Evolutionary conservation across 176 grass and related monocot genomes (phyloP).

Genomic region (Microstegium vimineum): DNA sequence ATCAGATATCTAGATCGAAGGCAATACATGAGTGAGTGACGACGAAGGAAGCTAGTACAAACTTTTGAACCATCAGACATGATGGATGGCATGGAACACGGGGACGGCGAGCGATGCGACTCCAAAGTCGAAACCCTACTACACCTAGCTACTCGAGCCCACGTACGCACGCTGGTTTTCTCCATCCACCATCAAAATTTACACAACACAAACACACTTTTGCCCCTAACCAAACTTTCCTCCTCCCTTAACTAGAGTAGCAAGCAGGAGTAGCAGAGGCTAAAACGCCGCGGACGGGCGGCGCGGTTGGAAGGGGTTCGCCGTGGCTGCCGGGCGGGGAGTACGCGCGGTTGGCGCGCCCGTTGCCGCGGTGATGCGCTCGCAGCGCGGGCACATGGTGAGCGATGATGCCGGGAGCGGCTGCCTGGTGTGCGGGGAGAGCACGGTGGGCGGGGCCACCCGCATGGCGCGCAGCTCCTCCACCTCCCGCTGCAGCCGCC

Average conservation of each 20-base stretch:
- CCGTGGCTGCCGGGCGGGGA: background rate
- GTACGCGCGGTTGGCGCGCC: background rate
- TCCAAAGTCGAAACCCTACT: background rate
- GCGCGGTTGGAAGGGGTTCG: slow-evolving; percentile 33
- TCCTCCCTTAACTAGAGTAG: background rate
- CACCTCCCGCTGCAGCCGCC: slow-evolving; percentile 84
- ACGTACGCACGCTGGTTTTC: background rate
- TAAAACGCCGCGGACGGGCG: slow-evolving; percentile 41
- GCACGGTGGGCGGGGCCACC: slow-evolving; percentile 78
- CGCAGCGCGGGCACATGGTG: slow-evolving; percentile 93
- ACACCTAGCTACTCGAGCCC: background rate
- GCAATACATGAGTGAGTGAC: background rate
- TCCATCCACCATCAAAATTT: background rate
- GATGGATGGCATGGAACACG: background rate
- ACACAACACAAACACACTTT: background rate
- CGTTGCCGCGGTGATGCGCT: slow-evolving; percentile 66
- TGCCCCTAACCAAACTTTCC: background rate
- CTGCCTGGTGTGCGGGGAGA: slow-evolving; percentile 82
- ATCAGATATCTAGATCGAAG: background rate
- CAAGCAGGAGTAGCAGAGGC: too few relatives aligned
- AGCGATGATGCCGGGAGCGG: slow-evolving; percentile 83
- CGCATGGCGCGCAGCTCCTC: slow-evolving; percentile 92
- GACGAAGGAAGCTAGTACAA: background rate
- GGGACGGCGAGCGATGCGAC: background rate
- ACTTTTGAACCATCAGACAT: background rate